phyloP scores from a whole-genome alignment of 164 flowering plant species.

The Akebia trifoliata region DNA sequence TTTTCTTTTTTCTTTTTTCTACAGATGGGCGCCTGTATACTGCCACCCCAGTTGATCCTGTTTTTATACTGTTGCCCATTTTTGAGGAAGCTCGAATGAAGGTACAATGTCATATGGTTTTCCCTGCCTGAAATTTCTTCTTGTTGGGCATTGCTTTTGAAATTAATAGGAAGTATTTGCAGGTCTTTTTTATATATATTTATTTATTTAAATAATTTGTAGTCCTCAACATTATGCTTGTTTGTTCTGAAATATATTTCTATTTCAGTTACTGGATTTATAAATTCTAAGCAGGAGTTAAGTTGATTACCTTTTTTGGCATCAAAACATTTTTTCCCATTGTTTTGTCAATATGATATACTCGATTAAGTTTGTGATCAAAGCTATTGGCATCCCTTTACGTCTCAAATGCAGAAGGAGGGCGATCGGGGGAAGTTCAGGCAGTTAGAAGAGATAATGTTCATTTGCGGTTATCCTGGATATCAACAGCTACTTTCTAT shows the following conservation, averaged over 20 bases:
- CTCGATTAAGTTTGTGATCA: not conserved
- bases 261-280: not conserved
- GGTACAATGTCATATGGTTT: slow-evolving; percentile 30
- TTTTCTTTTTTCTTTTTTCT: not conserved
- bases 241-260: too few relatives aligned
- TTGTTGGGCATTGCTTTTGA: not conserved
- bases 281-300: not conserved
- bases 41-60: slow-evolving; percentile 91
- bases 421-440: slow-evolving; percentile 85
- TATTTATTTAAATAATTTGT: too few relatives aligned
- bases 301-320: not conserved
- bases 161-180: not conserved
- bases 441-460: slow-evolving; percentile 81
- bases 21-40: slow-evolving; percentile 79
- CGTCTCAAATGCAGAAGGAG: slow-evolving; percentile 47
- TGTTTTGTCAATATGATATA: not conserved
- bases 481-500: slow-evolving; percentile 55
- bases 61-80: slow-evolving; percentile 81
- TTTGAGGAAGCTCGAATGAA: slow-evolving; percentile 96
- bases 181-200: too few relatives aligned
- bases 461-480: slow-evolving; percentile 63
- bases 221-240: too few relatives aligned
- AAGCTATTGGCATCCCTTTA: not conserved
- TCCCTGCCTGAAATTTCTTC: not conserved
- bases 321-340: not conserved